Conservation (phyloP, 768 basidiomycete species). For the Lactarius deliciosus region DNA sequence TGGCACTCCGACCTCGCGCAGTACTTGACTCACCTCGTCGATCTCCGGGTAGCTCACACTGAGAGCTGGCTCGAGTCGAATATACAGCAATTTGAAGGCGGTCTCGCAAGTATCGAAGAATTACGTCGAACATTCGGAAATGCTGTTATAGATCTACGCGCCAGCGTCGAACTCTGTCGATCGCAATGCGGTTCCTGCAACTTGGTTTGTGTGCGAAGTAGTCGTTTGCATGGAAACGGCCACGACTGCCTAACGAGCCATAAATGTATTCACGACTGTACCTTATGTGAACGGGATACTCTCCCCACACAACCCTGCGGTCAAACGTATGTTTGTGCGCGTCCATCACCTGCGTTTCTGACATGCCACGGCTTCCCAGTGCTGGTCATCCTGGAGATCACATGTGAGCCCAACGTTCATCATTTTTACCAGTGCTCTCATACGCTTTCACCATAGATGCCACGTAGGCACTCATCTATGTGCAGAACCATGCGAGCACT, state of each 20-base stretch:
- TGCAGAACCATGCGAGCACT: constrained; percentile 49
- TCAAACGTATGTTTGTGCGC: constrained; percentile 42
- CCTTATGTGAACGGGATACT: constrained; percentile 41
- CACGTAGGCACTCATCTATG: constrained; percentile 46
- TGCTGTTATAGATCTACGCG: constrained; percentile 45
- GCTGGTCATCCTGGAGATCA: constrained; percentile 57
- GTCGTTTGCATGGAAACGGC: constrained; percentile 42
- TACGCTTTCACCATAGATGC: constrained; percentile 41
- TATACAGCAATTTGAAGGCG: constrained; percentile 43
- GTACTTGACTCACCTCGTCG: constrained; percentile 42
- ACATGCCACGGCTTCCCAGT: constrained; percentile 38
- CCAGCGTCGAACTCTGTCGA: constrained; percentile 49
- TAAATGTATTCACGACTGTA: constrained; percentile 45
- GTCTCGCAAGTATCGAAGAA: constrained; percentile 45
- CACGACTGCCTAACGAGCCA: constrained; percentile 56
- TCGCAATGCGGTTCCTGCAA: constrained; percentile 48
- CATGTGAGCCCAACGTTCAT: constrained; percentile 38
- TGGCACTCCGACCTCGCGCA: constrained; percentile 43
- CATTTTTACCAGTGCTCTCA: background rate
- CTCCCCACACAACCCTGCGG: constrained; percentile 39
- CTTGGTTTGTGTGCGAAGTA: constrained; percentile 46
- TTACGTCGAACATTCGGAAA: constrained; percentile 47
- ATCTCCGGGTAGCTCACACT: constrained; percentile 47
- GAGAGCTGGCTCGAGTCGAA: constrained; percentile 52
- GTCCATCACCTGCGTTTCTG: background rate